Conservation (phyloP, 257 asterid genomes). For the Phtheirospermum japonicum region DNA sequence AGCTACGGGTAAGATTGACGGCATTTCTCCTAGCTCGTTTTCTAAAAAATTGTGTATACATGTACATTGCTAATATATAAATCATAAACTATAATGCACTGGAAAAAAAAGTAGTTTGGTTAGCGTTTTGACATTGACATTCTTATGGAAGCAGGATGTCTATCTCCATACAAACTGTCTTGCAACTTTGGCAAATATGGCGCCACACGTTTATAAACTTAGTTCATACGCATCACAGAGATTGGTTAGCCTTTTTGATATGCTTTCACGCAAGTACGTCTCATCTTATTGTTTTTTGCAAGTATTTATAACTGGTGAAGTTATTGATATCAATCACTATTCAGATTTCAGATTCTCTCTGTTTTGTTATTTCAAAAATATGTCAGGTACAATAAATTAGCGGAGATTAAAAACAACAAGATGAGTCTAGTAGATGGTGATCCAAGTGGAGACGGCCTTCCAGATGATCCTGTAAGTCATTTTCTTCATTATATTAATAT, state of each 20-base stretch:
- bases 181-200: constrained; percentile 96
- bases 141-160: constrained; percentile 66
- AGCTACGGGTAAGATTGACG: constrained; percentile 57
- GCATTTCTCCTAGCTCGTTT: constrained; percentile 2
- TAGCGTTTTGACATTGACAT: background rate
- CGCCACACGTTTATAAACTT: constrained; percentile 88
- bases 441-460: constrained; percentile 61
- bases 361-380: constrained; percentile 14
- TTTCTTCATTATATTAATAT: constrained; percentile 5
- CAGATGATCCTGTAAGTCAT: constrained; percentile 63
- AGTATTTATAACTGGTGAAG: background rate
- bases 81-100: too few species aligned
- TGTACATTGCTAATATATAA: too few species aligned
- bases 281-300: constrained; percentile 19
- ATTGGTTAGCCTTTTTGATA: constrained; percentile 92
- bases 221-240: constrained; percentile 95
- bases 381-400: constrained; percentile 88
- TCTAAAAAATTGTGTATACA: background rate
- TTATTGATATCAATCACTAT: background rate
- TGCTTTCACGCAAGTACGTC: constrained; percentile 97
- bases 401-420: constrained; percentile 78
- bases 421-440: constrained; percentile 56
- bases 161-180: constrained; percentile 97
- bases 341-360: constrained; percentile 7
- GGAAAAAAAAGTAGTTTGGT: too few species aligned